Conservation (phyloP, 139 green algal genomes). For the Ulvella scutata region DNA sequence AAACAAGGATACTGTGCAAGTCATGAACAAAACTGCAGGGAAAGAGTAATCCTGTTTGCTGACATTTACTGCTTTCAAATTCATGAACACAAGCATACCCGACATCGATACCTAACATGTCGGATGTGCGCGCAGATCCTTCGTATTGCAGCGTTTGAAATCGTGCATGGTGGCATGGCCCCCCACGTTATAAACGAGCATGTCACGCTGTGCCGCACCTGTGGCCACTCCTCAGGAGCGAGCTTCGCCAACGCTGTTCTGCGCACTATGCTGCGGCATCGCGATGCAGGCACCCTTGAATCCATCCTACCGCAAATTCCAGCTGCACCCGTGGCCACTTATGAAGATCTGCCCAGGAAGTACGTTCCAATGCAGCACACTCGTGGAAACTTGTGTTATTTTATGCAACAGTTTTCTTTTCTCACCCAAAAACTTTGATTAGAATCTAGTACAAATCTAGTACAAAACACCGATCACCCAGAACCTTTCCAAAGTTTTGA, state of each 20-base stretch:
- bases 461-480: no score
- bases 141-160: conserved; percentile 53
- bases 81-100: no score
- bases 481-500: no score
- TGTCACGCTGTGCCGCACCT: conserved; percentile 38
- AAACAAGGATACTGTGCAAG: no score
- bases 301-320: neutral
- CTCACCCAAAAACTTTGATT: no score
- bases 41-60: no score
- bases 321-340: neutral
- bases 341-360: neutral
- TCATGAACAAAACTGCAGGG: no score
- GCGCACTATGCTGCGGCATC: conserved; percentile 9
- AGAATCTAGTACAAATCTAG: no score
- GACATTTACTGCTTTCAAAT: no score
- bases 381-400: neutral
- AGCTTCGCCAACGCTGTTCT: conserved; percentile 50
- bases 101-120: neutral
- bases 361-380: neutral
- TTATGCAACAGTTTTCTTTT: neutral
- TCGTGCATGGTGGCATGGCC: conserved; percentile 25
- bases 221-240: conserved; percentile 7
- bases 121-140: conserved; percentile 26
- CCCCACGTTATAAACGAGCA: conserved; percentile 44
- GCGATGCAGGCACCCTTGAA: neutral